These are phyloP conservation scores for Hevea brasiliensis DNA, from an alignment of 345 rosid species.

Conservation along the genomic window DNA sequence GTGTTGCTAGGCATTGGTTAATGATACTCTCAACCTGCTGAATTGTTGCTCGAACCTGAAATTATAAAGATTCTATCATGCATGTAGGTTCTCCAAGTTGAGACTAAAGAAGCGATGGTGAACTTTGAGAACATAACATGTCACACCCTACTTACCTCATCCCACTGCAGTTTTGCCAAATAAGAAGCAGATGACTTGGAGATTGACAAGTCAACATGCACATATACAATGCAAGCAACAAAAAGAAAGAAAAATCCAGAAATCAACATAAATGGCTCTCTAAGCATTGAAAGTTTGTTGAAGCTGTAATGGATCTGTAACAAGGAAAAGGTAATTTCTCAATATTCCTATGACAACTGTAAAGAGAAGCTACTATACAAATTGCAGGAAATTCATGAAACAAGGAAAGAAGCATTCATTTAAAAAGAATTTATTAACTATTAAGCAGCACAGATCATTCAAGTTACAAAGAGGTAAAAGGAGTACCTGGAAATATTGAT, in stretches of 20 bases:
- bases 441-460: neutral
- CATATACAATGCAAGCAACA: slow-evolving; percentile 65
- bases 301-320: slow-evolving; percentile 83
- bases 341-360: neutral
- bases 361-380: neutral
- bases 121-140: neutral
- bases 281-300: slow-evolving; percentile 72
- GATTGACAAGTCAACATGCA: slow-evolving; percentile 80
- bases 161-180: slow-evolving; percentile 95
- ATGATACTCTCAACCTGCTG: slow-evolving; percentile 64
- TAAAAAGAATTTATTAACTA: neutral
- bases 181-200: slow-evolving; percentile 91
- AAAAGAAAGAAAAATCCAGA: slow-evolving; percentile 74
- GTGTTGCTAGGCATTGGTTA: slow-evolving; percentile 59
- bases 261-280: slow-evolving; percentile 88
- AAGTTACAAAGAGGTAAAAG: slow-evolving; percentile 4
- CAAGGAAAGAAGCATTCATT: neutral
- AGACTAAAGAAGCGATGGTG: neutral
- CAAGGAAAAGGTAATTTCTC: neutral
- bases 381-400: neutral
- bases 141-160: slow-evolving; percentile 58
- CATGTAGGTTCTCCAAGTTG: neutral
- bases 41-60: slow-evolving; percentile 70
- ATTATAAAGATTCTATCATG: slow-evolving; percentile 3
- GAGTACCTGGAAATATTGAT: slow-evolving; percentile 83